phyloP scores from a whole-genome alignment of 345 rosid species.

The Aethionema arabicum region DNA sequence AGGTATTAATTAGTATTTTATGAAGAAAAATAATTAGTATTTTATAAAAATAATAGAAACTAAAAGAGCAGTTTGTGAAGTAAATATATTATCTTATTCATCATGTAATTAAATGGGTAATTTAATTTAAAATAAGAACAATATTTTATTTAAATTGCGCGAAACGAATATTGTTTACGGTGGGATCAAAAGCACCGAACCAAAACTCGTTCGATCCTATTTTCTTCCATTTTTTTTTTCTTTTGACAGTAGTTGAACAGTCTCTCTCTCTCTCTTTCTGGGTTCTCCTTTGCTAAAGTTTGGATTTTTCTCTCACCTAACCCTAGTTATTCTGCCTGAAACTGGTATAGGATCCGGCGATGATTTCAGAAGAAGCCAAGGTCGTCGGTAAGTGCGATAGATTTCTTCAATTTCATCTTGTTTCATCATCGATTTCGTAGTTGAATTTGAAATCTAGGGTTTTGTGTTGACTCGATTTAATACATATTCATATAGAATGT shows the following conservation, averaged over 20 bases:
- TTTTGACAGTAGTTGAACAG: not conserved
- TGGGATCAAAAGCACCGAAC: too few relatives aligned
- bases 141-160: too few relatives aligned
- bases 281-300: slow-evolving; percentile 12
- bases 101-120: too few relatives aligned
- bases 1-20: too few relatives aligned
- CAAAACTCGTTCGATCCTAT: not conserved
- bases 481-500: slow-evolving; percentile 13
- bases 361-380: slow-evolving; percentile 36
- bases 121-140: too few relatives aligned
- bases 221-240: slow-evolving; percentile 23
- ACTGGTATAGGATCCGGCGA: slow-evolving; percentile 17
- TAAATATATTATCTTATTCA: too few relatives aligned
- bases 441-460: slow-evolving; percentile 29
- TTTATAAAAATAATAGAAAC: too few relatives aligned
- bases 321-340: slow-evolving; percentile 10
- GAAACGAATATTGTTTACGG: too few relatives aligned
- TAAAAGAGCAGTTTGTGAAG: too few relatives aligned
- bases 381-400: slow-evolving; percentile 35
- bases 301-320: slow-evolving; percentile 4
- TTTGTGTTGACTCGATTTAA: slow-evolving; percentile 3
- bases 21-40: too few relatives aligned
- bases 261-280: slow-evolving; percentile 12
- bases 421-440: not conserved
- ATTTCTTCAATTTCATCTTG: not conserved